These are phyloP conservation scores for Dothiorella sarmentorum DNA, from an alignment of 2,329 filamentous ascomycete species.

Conservation along the genomic window DNA sequence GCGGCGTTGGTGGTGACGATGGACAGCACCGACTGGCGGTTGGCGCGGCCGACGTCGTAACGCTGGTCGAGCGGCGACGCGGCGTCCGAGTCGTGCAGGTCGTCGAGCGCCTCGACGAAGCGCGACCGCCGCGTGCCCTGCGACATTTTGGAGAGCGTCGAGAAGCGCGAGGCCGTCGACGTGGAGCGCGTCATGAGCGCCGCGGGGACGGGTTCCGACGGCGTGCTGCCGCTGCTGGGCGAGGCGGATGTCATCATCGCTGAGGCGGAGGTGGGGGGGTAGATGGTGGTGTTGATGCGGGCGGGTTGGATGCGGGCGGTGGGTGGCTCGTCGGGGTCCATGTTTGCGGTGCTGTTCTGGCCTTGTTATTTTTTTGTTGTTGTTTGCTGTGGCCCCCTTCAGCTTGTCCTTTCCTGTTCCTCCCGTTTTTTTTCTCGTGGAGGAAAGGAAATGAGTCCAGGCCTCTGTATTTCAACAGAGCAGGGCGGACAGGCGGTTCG, in stretches of 20 bases:
- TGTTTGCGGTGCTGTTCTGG: not conserved
- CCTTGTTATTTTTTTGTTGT: not conserved
- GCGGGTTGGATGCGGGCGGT: not conserved
- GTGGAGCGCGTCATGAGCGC: not conserved
- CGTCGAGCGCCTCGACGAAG: conserved; percentile 10
- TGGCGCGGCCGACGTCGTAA: not conserved
- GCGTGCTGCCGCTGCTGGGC: not conserved
- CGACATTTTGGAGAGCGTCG: not conserved
- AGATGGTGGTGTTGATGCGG: conserved; percentile 1
- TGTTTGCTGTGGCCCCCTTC: no score
- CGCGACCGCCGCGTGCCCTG: conserved; percentile 10
- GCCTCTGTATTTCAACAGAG: no score
- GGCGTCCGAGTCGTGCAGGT: not conserved
- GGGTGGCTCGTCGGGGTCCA: not conserved
- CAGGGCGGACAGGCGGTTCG: not conserved
- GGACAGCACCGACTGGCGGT: not conserved
- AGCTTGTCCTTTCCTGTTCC: no score
- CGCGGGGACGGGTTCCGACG: not conserved
- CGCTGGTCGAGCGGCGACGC: not conserved
- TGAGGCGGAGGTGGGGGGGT: no score
- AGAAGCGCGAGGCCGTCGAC: conserved; percentile 5
- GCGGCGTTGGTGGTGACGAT: not conserved
- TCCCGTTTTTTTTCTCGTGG: no score
- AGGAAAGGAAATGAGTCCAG: no score
- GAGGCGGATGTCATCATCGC: no score